Evolutionary conservation across 371 early-diverging fungal species (phyloP).

Genomic region (Dinochytrium kinnereticum): DNA sequence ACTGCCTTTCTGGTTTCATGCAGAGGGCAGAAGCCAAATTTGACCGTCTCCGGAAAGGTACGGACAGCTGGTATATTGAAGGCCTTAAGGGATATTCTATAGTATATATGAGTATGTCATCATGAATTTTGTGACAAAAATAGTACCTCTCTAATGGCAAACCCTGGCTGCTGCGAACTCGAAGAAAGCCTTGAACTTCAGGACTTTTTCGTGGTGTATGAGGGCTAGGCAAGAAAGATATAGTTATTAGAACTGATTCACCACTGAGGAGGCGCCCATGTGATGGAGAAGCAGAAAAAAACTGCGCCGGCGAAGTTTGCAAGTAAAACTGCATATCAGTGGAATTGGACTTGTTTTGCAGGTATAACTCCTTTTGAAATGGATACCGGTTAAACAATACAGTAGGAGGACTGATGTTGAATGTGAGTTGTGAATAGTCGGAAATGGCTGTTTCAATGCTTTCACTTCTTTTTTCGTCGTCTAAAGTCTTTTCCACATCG

Average conservation of each 20-base stretch:
- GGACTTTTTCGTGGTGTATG: slow-evolving; percentile 29
- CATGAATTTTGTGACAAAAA: background rate
- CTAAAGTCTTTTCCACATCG: background rate
- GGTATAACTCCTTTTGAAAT: slow-evolving; percentile 38
- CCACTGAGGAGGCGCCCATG: slow-evolving; percentile 43
- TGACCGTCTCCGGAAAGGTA: slow-evolving; percentile 36
- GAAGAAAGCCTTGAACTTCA: slow-evolving; percentile 48
- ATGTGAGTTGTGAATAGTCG: slow-evolving; percentile 27
- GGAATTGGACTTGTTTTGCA: slow-evolving; percentile 49
- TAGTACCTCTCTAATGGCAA: slow-evolving; percentile 54
- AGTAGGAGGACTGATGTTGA: slow-evolving; percentile 45
- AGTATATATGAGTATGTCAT: background rate
- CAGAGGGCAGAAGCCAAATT: slow-evolving; percentile 54
- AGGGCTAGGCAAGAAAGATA: slow-evolving; percentile 47
- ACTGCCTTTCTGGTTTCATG: slow-evolving; percentile 42
- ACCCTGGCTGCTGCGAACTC: slow-evolving; percentile 46
- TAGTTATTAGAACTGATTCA: slow-evolving; percentile 32
- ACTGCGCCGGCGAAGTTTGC: slow-evolving; percentile 44
- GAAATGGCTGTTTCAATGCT: background rate
- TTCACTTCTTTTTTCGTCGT: background rate
- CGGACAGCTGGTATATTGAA: slow-evolving; percentile 50
- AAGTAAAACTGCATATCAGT: slow-evolving; percentile 39
- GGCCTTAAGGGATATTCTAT: slow-evolving; percentile 48
- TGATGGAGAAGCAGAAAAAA: slow-evolving; percentile 47
- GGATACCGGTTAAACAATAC: slow-evolving; percentile 48